Evolutionary conservation across 352 stramenopile genomes (phyloP), one percentile per base, ranked within the genome.

Genomic region (Globisporangium rhizosaccharum): DNA sequence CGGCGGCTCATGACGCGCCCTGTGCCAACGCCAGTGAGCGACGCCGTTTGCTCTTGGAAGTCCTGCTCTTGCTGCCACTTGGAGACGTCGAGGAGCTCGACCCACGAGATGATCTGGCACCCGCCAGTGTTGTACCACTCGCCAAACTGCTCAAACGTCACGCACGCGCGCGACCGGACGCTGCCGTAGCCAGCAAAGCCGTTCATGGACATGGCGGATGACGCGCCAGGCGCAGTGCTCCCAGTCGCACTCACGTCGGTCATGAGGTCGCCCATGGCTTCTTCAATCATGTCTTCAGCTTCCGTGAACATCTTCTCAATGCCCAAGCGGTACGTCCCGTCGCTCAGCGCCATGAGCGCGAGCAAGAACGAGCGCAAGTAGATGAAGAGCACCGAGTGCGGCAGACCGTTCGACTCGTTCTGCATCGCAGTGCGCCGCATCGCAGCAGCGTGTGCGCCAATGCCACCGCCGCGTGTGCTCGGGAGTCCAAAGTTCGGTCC

Each of bases 91-190:
- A 96, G 65, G 2, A 96, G 69, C 46, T 94, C 84, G 14, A 96
- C 78, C 86, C 86, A 96, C 6, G 84, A 93, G 25, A 96, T 85
- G 12, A 90, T 70, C 49, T 92, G 67, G 57, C 87, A 90, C 2
- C 86, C 86, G 9, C 84, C 76, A 4, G 76, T 83, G 59, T 96
- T 96, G 61, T 96, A 96, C 86, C 86, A 96, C 50, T 94, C 87
- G 20, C 87, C 88, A 72, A 97, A 94, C 61, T 94, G 85, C 53
- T 96, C 81, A 59, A 97, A 97, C 4, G 89, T 96, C 18, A 97
- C 78, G 49, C 85, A 71, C 14, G 75, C 71, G 10, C 80, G 69
- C 9, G 81, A 88, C 7, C 77, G 76, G 1, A 81, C 76, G 51
- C 76, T 90, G 25, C 80, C 82, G 37, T 87, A 92, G 1, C 68